Base-by-base conservation (phyloP, 805 yeast species). In the Groenewaldozyma tartarivorans region DNA sequence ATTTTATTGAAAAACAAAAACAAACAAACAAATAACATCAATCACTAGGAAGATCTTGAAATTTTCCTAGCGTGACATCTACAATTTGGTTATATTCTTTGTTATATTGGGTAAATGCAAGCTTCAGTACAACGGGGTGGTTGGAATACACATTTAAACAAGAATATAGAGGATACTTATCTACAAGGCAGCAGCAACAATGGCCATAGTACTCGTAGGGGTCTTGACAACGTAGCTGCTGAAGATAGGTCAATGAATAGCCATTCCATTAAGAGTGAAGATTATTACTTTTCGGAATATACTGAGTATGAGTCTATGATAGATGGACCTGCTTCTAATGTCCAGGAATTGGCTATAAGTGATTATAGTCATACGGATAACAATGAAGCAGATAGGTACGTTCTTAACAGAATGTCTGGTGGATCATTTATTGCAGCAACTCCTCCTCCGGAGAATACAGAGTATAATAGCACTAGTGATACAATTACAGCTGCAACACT, bases 251-350 rank as follows among this genome's bases (percentile, higher is more conserved):
- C n/a, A n/a, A n/a, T n/a, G n/a, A n/a, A n/a, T n/a, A n/a, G n/a
- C n/a, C n/a, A n/a, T n/a, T n/a, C n/a, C n/a, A n/a, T n/a, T n/a
- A n/a, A n/a, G n/a, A n/a, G n/a, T n/a, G n/a, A n/a, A n/a, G n/a
- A n/a, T n/a, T n/a, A n/a, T n/a, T n/a, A n/a, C n/a, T 53, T 63
- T 33, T 65, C 72, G 26, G 67, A 70, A 36, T 71, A 68, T 49
- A 44, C 55, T 18, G 48, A 51, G 21, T 70, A 69, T 54, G 68
- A 70, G 39, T 73, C 77, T 22, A 63, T 75, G 27, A 63, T 81
- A 43, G 73, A 74, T 32, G 77, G 75, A 47, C 70, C 81, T 2
- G 58, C 79, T 31, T 62, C 68, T 11, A 69, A 71, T 0, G 21
- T 32, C 9, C 7, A 20, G 33, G n/a, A n/a, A n/a, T n/a, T n/a